Percentiles rank a stretch among this genome's conserved stretches.
phyloP scores from a whole-genome alignment of 2,329 filamentous ascomycete genomes.

The Paecilomyces formosus region DNA sequence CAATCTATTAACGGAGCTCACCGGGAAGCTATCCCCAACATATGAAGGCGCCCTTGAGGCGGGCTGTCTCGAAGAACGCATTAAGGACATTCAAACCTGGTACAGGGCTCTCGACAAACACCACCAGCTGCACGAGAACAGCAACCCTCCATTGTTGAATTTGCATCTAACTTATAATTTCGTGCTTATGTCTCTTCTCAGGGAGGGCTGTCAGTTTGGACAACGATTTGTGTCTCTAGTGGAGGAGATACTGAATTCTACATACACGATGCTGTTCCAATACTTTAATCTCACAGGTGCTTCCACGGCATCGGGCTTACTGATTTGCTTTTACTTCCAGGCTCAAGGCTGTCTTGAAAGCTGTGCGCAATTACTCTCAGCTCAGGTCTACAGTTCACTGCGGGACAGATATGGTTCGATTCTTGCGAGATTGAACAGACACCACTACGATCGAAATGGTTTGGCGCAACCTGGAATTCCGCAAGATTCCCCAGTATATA shows the following conservation, averaged over 20 bases:
- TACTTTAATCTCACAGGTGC: background rate
- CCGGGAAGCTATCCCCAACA: conserved; percentile 1
- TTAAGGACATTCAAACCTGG: conserved; percentile 5
- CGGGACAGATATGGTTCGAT: background rate
- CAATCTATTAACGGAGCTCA: conserved; percentile 4
- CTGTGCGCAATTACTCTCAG: background rate
- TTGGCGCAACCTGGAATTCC: background rate
- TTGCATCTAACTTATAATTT: conserved; percentile 6
- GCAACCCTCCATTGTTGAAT: conserved; percentile 3
- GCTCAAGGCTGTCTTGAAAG: background rate
- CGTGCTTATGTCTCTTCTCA: conserved; percentile 3
- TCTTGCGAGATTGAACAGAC: background rate
- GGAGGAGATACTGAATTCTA: conserved; percentile 1
- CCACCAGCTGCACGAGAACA: conserved; percentile 4
- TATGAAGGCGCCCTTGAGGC: background rate
- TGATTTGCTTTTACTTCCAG: background rate
- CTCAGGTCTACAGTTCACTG: background rate
- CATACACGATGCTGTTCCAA: conserved; percentile 1
- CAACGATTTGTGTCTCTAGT: background rate
- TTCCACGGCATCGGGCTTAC: background rate
- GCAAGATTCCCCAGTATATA: background rate
- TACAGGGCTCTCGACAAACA: conserved; percentile 4
- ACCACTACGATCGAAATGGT: background rate
- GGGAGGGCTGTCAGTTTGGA: conserved; percentile 1
- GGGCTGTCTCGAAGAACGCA: conserved; percentile 1